Base-by-base conservation (phyloP, 73 alveolate species). In the Blepharisma stoltei region DNA sequence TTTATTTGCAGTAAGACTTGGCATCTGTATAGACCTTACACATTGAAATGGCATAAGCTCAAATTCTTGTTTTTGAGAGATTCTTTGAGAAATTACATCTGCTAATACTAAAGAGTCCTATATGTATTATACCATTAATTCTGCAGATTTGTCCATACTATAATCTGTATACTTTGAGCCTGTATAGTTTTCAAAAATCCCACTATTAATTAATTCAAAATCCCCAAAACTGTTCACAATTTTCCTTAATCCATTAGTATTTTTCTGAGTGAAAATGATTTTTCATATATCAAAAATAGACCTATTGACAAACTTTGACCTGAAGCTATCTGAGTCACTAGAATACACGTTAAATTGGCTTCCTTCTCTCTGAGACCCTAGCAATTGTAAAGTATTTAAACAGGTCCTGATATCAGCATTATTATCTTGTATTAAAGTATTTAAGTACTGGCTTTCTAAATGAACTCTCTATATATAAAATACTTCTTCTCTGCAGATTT, bases 341-440 rank as follows among this genome's bases (percentile, higher is more conserved):
- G 27, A 14, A 18, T 50, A 11, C 0, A 60, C 46, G 46, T 60
- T 60, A 14, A 60, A 25, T 60, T 60, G 80, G 48, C 27, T 67
- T 50, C 83, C 90, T 69, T 76, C 78, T 66, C 65, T 68, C 54
- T 69, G 77, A 41, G 77, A 52, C 38, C 91, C 81, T 60, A 88
- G 75, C 71, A 88, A 88, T 76, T 91, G 90, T 43, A 91, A 76
- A 69, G 92, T 55, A 68, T 85, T 78, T 43, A 91, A 76, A 69
- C 95, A 88, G 7, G 90, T 49, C 76, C 97, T 81, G 25, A 90
- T 88, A 67, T 91, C 97, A 82, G 48, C 84, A 54, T 85, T 85
- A 53, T 88, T 81, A 44, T 88, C 88, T 60, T 60, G 14, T 18
- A 60, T 60, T 60, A 60, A 60, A n/a, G 46, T 18, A n/a, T 25